Conservation (phyloP, 1,284 basidiomycete genomes). For the Sparassis latifolia region DNA sequence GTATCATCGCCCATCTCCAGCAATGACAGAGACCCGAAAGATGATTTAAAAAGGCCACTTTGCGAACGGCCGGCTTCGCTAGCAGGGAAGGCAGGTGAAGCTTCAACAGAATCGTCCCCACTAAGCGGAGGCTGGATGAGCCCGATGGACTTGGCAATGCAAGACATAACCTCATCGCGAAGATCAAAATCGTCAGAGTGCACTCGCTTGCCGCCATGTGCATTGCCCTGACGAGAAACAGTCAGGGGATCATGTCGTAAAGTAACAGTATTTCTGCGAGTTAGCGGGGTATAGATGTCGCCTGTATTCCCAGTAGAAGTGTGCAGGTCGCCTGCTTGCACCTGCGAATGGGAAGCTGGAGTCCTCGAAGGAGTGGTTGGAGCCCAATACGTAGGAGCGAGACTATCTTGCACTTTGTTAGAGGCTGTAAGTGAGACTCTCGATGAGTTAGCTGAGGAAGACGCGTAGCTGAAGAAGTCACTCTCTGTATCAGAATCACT, state of each 20-base stretch:
- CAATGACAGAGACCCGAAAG: conserved; percentile 82
- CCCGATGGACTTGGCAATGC: conserved; percentile 96
- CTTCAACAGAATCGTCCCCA: conserved; percentile 54
- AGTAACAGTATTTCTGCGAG: conserved; percentile 27
- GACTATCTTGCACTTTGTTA: conserved; percentile 17
- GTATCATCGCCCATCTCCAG: conserved; percentile 68
- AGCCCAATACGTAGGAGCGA: conserved; percentile 9
- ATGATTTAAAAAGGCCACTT: conserved; percentile 54
- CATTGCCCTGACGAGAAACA: neutral
- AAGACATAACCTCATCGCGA: conserved; percentile 92
- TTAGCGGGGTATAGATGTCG: conserved; percentile 41
- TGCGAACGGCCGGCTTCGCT: conserved; percentile 42
- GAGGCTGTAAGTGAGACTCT: conserved; percentile 10
- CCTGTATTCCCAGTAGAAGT: conserved; percentile 40
- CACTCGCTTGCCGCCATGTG: conserved; percentile 19
- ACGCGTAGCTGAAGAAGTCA: conserved; percentile 45
- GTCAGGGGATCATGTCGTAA: conserved; percentile 7
- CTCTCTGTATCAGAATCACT: conserved; percentile 41
- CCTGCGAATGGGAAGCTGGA: conserved; percentile 25
- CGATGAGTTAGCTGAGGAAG: conserved; percentile 16
- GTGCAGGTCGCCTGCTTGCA: conserved; percentile 67
- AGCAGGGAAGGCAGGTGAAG: conserved; percentile 56
- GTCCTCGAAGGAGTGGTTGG: conserved; percentile 14
- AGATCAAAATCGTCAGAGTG: conserved; percentile 74
- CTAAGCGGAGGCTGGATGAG: conserved; percentile 81